These are phyloP conservation scores for Lavandula angustifolia DNA, from an alignment of 257 asterid species.

Conservation along the genomic window DNA sequence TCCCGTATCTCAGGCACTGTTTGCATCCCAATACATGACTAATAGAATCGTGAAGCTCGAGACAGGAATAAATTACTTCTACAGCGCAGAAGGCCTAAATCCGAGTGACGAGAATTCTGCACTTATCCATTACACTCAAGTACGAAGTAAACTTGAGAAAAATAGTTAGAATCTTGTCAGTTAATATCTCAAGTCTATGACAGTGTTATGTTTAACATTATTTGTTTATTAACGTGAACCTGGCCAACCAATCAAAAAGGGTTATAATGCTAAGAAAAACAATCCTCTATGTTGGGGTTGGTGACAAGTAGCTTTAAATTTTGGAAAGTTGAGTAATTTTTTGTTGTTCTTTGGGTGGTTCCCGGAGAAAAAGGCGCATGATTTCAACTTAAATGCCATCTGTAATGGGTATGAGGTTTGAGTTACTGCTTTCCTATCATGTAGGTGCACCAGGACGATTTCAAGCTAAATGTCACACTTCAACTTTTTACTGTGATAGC, in stretches of 20 bases:
- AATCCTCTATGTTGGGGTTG: too few relatives aligned
- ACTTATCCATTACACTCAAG: constrained; percentile 94
- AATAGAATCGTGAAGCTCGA: constrained; percentile 83
- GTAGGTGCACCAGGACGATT: constrained; percentile 94
- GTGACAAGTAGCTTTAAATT: too few relatives aligned
- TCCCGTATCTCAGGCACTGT: constrained; percentile 67
- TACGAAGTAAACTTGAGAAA: constrained; percentile 31
- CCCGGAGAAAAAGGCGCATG: not conserved
- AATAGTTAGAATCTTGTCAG: not conserved
- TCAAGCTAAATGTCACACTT: constrained; percentile 72
- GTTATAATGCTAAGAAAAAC: not conserved
- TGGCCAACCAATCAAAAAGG: constrained; percentile 10
- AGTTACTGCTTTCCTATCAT: constrained; percentile 28
- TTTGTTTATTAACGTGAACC: constrained; percentile 1
- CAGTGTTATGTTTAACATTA: not conserved
- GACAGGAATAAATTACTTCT: constrained; percentile 62
- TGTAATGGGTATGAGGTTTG: constrained; percentile 5
- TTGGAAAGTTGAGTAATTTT: not conserved
- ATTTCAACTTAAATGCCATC: not conserved
- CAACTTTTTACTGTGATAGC: constrained; percentile 90
- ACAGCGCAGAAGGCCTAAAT: constrained; percentile 75
- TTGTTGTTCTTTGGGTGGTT: constrained; percentile 6
- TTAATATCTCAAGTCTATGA: constrained; percentile 4
- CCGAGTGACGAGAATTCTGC: constrained; percentile 93
- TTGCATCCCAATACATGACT: constrained; percentile 81